A percentile compares a stretch with the other conserved stretches of the same genome.
These are phyloP conservation scores for Chondrus crispus DNA, from an alignment of 23 red algal genomes.

Conservation along the genomic window DNA sequence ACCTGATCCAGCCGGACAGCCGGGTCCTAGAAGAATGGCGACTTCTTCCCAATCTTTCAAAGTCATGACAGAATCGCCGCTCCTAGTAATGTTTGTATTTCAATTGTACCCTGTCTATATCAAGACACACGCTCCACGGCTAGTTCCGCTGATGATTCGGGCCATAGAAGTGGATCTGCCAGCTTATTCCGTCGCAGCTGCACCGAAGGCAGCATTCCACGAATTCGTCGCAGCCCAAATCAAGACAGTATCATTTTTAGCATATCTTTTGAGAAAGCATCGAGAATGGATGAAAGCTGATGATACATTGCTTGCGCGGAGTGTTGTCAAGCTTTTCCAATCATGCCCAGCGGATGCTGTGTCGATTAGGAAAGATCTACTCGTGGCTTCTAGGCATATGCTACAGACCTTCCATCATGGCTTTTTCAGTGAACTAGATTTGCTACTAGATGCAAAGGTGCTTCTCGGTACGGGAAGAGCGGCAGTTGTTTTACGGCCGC, in stretches of 20 bases:
- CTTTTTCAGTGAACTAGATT: slow-evolving; percentile 80
- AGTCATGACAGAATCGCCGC: slow-evolving; percentile 85
- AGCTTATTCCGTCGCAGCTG: slow-evolving; percentile 6
- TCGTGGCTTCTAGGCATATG: slow-evolving; percentile 90
- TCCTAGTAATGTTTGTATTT: slow-evolving; percentile 85
- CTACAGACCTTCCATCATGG: slow-evolving; percentile 74
- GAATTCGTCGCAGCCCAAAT: slow-evolving; percentile 95
- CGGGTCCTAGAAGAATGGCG: neutral
- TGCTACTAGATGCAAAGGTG: slow-evolving; percentile 88
- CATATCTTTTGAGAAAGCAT: slow-evolving; percentile 82
- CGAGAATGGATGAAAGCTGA: slow-evolving; percentile 61
- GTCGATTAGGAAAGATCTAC: slow-evolving; percentile 83
- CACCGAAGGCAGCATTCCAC: slow-evolving; percentile 27
- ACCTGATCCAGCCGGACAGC: neutral
- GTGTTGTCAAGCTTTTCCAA: slow-evolving; percentile 83
- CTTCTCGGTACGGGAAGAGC: slow-evolving; percentile 78
- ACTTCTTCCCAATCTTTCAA: slow-evolving; percentile 67
- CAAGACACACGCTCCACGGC: slow-evolving; percentile 16
- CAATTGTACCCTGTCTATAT: slow-evolving; percentile 75
- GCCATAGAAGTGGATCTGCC: slow-evolving; percentile 76
- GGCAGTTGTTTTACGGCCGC: slow-evolving; percentile 72
- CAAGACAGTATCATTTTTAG: slow-evolving; percentile 92
- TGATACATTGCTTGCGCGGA: slow-evolving; percentile 59
- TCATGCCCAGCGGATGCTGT: slow-evolving; percentile 84
- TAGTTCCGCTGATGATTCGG: slow-evolving; percentile 84